Evolutionary conservation across 306 rosid species (phyloP).

Genomic region (Ammopiptanthus mongolicus): DNA sequence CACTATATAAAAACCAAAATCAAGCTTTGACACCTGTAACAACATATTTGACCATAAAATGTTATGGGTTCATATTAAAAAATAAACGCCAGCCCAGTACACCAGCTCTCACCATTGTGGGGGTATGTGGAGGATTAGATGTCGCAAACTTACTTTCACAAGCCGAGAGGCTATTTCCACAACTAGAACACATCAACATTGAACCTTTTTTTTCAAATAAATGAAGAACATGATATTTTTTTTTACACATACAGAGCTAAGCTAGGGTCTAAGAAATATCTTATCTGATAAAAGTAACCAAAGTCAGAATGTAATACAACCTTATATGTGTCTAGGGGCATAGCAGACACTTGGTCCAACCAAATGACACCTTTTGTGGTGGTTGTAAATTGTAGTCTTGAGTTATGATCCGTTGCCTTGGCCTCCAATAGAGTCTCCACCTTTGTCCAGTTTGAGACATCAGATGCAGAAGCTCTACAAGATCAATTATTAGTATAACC

Average conservation of each 20-base stretch:
- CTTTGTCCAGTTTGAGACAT: constrained; percentile 40
- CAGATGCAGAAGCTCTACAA: constrained; percentile 59
- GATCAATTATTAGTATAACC: neutral
- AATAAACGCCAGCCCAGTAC: neutral
- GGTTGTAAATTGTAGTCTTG: constrained; percentile 36
- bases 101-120: neutral
- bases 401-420: constrained; percentile 23
- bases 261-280: neutral
- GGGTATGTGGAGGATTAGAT: neutral
- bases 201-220: neutral
- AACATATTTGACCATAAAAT: neutral
- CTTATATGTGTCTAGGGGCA: constrained; percentile 42
- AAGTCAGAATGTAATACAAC: constrained; percentile 23
- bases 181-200: neutral
- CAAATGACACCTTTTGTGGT: constrained; percentile 37
- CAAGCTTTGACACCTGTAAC: neutral
- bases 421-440: constrained; percentile 34
- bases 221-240: neutral
- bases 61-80: neutral
- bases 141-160: neutral
- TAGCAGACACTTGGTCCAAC: constrained; percentile 46
- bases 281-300: neutral
- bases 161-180: neutral
- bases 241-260: neutral
- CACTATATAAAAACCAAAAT: neutral